Evolutionary conservation across 1,284 basidiomycete species (phyloP), one percentile per base, ranked within the genome.

Genomic region (Abortiporus biennis): DNA sequence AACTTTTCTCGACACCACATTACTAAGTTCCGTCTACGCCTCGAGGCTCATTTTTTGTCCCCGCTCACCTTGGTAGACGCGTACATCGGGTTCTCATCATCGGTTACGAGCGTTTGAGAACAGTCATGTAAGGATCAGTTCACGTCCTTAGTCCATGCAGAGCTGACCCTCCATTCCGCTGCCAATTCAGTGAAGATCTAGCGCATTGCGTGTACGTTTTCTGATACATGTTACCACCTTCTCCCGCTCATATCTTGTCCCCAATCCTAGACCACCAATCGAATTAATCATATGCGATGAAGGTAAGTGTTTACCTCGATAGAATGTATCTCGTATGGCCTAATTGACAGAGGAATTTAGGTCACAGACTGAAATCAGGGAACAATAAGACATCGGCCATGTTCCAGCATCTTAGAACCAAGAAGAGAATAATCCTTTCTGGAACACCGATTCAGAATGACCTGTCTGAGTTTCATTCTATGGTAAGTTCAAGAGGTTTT

Each of bases 371-470:
- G 27, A 99, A 98, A 58, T 93, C 92, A 12, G 84, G 89, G 3
- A 85, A 80, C 47, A 93, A 89, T 56, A 96, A 98, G 68, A 97
- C 93, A 0, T 88, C 87, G 1, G 76, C 75, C 40, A 90, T 92
- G 79, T 95, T 98, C 57, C 82, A 89, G 47, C 74, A 77, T 12
- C 68, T 99, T 29, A 70, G 69, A 41, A 92, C 89, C 1, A 73
- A 73, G 3, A 71, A 89, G 19, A 71, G 91, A 33, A 75, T 93
- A 46, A 95, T 99, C 40, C 70, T 99, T 2, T 95, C 94, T 0
- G 96, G 96, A 15, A 99, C 96, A 2, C 96, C 96, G 1, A 92
- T 99, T 35, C 92, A 99, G 63, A 99, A 99, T 61, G 92, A 98
- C 59, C 69, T 99, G 15, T 74, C 85, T 44, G 96, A 99, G 62